A percentile compares a stretch with the other conserved stretches of the same genome.
phyloP scores from a whole-genome alignment of 1,284 basidiomycete genomes.

The Stereum hirsutum region DNA sequence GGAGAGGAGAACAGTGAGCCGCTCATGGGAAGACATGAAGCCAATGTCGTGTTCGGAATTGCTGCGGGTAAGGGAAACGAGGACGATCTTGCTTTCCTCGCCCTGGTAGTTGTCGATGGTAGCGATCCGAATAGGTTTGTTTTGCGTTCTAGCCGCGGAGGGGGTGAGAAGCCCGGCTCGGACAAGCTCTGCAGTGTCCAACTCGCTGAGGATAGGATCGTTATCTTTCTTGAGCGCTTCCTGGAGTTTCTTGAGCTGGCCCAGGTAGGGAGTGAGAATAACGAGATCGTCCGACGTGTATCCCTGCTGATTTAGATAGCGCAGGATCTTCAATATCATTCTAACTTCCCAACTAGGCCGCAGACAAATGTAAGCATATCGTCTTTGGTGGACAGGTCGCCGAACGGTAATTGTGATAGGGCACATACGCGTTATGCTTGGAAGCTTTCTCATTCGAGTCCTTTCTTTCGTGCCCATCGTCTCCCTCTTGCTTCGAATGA shows the following conservation, averaged over 20 bases:
- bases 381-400: not conserved
- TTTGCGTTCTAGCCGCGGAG: slow-evolving; percentile 27
- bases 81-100: slow-evolving; percentile 59
- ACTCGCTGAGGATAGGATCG: slow-evolving; percentile 52
- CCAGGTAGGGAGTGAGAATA: slow-evolving; percentile 57
- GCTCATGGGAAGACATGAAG: slow-evolving; percentile 57
- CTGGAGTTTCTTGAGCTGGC: slow-evolving; percentile 44
- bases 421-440: slow-evolving; percentile 51
- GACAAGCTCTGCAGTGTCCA: slow-evolving; percentile 49
- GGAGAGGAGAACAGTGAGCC: slow-evolving; percentile 60
- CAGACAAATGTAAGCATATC: too few species aligned
- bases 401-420: too few species aligned
- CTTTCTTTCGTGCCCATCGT: slow-evolving; percentile 27
- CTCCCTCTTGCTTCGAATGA: slow-evolving; percentile 48
- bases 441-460: slow-evolving; percentile 41
- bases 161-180: slow-evolving; percentile 39
- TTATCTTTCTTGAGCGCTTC: slow-evolving; percentile 33
- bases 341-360: too few species aligned
- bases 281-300: slow-evolving; percentile 53
- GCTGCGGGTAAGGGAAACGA: slow-evolving; percentile 51
- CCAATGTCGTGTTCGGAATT: slow-evolving; percentile 47
- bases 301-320: slow-evolving; percentile 59
- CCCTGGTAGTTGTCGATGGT: slow-evolving; percentile 66
- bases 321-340: slow-evolving; percentile 57
- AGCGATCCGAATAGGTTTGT: slow-evolving; percentile 38